Evolutionary conservation across 2,329 filamentous ascomycete genomes (phyloP).

Genomic region (Elsinoe perseae): DNA sequence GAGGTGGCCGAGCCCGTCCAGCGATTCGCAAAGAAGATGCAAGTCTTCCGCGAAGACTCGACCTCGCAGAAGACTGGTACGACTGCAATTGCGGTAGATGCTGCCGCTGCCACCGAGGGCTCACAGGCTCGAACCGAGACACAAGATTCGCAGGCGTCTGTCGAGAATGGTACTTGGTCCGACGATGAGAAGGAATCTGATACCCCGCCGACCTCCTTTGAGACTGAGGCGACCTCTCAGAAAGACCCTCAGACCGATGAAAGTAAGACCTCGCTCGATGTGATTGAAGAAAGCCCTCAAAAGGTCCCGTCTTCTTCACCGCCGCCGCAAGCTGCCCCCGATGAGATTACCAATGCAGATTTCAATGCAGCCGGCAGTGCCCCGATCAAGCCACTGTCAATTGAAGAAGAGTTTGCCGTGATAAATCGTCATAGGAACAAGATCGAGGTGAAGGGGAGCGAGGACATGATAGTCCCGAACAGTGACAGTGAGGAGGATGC

Average conservation of each 20-base stretch:
- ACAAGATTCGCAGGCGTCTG: conserved; percentile 3
- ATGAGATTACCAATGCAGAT: conserved; percentile 14
- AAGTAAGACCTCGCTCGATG: not conserved
- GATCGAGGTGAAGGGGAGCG: conserved; percentile 34
- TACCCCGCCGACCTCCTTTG: conserved; percentile 25
- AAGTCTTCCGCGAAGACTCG: conserved; percentile 15
- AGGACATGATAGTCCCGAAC: conserved; percentile 40
- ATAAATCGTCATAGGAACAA: not conserved
- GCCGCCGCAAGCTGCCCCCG: not conserved
- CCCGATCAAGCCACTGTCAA: conserved; percentile 9
- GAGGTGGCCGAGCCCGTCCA: conserved; percentile 16
- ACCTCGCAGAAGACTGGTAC: conserved; percentile 19
- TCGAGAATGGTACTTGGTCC: conserved; percentile 16
- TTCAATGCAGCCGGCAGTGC: not conserved
- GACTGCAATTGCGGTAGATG: conserved; percentile 23
- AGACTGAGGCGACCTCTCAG: not conserved
- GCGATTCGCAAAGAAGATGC: conserved; percentile 18
- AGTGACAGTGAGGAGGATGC: conserved; percentile 35
- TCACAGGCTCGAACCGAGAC: conserved; percentile 20
- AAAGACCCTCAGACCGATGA: not conserved
- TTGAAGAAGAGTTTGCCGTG: conserved; percentile 4
- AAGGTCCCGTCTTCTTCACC: not conserved
- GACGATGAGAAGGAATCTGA: conserved; percentile 15
- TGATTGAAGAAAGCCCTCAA: conserved; percentile 10
- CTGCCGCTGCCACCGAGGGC: conserved; percentile 20